phyloP scores from a whole-genome alignment of 805 yeast species.

The Novakomyces olei region DNA sequence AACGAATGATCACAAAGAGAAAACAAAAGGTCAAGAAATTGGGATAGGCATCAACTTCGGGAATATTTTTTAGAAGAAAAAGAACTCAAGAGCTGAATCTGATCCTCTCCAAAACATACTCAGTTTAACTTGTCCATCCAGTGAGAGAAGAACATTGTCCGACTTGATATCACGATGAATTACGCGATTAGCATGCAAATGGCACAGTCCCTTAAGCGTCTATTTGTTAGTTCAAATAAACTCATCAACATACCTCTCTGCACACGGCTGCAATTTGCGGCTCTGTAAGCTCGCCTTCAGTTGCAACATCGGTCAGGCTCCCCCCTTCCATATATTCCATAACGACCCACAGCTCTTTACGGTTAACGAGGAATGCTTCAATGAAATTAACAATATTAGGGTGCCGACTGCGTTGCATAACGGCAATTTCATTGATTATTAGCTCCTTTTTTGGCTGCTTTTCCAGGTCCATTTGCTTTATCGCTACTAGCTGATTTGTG shows the following conservation, averaged over 20 bases:
- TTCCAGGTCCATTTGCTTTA: conserved; percentile 82
- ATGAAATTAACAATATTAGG: conserved; percentile 84
- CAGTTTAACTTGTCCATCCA: conserved; percentile 67
- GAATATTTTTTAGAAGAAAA: no score
- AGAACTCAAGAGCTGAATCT: no score
- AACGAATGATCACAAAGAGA: no score
- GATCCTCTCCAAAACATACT: conserved; percentile 15
- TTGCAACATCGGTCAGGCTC: conserved; percentile 83
- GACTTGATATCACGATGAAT: conserved; percentile 95
- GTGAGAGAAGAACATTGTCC: conserved; percentile 73
- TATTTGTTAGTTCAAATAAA: conserved; percentile 19
- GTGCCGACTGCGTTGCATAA: conserved; percentile 90
- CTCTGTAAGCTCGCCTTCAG: conserved; percentile 62
- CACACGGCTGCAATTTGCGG: conserved; percentile 83
- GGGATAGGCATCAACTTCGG: no score
- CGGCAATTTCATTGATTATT: conserved; percentile 84
- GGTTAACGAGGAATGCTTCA: conserved; percentile 67
- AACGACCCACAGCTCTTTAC: conserved; percentile 83
- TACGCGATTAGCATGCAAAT: conserved; percentile 74
- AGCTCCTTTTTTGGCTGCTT: conserved; percentile 87
- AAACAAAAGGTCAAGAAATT: no score
- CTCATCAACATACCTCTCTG: conserved; percentile 32
- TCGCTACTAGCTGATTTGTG: conserved; percentile 57
- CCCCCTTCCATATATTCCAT: conserved; percentile 99
- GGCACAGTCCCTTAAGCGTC: conserved; percentile 82